phyloP scores from a whole-genome alignment of 1,284 basidiomycete genomes.

The Malassezia yamatoensis region DNA sequence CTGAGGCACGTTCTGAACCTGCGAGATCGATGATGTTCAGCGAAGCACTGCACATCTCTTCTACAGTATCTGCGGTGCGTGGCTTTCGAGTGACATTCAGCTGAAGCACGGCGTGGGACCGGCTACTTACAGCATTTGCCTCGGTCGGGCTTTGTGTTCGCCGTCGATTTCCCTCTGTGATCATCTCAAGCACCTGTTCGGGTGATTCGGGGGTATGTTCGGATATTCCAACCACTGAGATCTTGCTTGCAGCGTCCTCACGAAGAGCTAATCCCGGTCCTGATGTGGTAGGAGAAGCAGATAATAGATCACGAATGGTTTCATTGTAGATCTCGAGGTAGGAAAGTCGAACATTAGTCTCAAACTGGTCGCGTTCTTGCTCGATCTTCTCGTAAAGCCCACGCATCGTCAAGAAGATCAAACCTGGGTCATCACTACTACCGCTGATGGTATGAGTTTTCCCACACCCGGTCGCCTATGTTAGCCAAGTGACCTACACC shows the following conservation, averaged over 20 bases:
- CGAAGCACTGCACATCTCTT: constrained; percentile 40
- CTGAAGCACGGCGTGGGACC: constrained; percentile 45
- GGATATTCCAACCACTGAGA: constrained; percentile 46
- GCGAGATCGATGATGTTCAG: constrained; percentile 48
- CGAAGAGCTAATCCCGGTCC: constrained; percentile 41
- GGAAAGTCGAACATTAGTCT: constrained; percentile 39
- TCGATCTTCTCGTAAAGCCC: constrained; percentile 43
- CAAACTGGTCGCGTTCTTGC: constrained; percentile 32
- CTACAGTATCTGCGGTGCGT: constrained; percentile 36
- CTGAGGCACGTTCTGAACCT: constrained; percentile 44
- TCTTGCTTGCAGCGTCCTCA: constrained; percentile 42
- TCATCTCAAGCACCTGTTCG: constrained; percentile 40
- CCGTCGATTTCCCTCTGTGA: constrained; percentile 43
- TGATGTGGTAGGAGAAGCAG: constrained; percentile 35
- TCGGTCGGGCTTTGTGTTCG: constrained; percentile 46
- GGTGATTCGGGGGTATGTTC: constrained; percentile 41
- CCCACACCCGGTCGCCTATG: constrained; percentile 44
- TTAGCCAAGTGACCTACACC: constrained; percentile 23
- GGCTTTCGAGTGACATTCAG: constrained; percentile 46
- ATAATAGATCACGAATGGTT: constrained; percentile 44
- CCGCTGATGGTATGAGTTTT: constrained; percentile 48
- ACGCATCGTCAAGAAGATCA: constrained; percentile 48
- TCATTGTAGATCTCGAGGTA: constrained; percentile 49
- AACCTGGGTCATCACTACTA: constrained; percentile 38
- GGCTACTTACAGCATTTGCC: constrained; percentile 44